Evolutionary conservation across 2,329 filamentous ascomycete genomes (phyloP), one percentile per base, ranked within the genome.

Genomic region (Aureobasidium uvarum): DNA sequence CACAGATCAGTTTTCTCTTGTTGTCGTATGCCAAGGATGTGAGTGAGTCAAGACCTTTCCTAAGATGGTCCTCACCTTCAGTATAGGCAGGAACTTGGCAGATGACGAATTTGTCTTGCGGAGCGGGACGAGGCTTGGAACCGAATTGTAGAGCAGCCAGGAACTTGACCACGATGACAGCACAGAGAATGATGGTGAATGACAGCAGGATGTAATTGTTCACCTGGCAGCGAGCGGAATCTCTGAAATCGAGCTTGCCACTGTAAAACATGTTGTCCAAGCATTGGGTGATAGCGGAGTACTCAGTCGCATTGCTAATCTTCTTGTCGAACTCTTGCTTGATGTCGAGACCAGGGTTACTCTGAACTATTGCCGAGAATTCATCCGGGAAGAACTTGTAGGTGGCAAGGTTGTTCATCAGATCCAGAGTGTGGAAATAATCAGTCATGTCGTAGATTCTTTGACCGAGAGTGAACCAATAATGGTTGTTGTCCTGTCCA

Each of bases 51-150:
- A 99, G 83, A 62, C 92, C 94, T 74, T 96, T 96, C 64, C 95
- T 85, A 10, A 99, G 81, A 4, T 93, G 94, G 72, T 99, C 95
- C 81, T 99, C 95, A 72, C 92, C 95, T 81, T 99, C 95, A 0
- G 95, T 99, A 74, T 99, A 99, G 5, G 95, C 95, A 11, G 95
- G 95, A 38, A 99, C 92, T 77, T 97, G 92, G 78, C 95, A 98
- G 70, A 99, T 98, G 71, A 99, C 93, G 72, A 99, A 99, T 76
- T 98, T 99, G 78, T 99, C 95, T 77, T 98, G 95, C 43, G 92
- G 90, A 6, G 90, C 85, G 2, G 95, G 95, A 20, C 91, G 88
- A 66, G 91, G 86, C 80, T 97, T 97, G 5, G 92, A 92, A 52
- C 94, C 93, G 67, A 99, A 91, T 73, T 97, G 95, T 48, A 99